These are phyloP conservation scores for Apiotrichum laibachii DNA, from an alignment of 1,284 basidiomycete species.

Conservation along the genomic window DNA sequence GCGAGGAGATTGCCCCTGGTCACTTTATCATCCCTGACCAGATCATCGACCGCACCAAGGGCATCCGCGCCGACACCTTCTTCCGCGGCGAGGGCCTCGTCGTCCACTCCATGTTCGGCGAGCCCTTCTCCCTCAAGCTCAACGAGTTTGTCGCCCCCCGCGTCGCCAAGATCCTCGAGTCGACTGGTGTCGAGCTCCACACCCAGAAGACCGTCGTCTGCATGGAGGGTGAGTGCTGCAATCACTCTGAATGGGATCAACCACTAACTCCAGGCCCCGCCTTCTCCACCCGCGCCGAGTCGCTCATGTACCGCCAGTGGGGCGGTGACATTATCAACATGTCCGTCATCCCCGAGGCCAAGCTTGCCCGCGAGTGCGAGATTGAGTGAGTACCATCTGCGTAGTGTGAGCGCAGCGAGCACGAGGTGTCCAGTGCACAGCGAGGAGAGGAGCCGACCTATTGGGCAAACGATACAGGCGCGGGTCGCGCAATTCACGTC, in stretches of 20 bases:
- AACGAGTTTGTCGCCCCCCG: constrained; percentile 64
- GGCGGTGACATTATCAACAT: constrained; percentile 93
- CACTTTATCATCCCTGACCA: constrained; percentile 86
- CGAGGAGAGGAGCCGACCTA: not conserved
- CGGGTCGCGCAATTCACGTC: no score
- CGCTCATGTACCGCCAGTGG: constrained; percentile 87
- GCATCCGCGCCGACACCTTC: constrained; percentile 77
- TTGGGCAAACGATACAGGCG: no score
- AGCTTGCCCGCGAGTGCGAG: constrained; percentile 92
- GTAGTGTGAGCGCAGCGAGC: not conserved
- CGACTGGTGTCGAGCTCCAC: constrained; percentile 64
- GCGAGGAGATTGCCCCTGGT: constrained; percentile 89
- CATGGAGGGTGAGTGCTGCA: constrained; percentile 86
- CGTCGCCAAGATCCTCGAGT: constrained; percentile 64
- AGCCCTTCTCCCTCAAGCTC: constrained; percentile 73
- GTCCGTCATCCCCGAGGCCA: constrained; percentile 93
- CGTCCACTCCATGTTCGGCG: constrained; percentile 90
- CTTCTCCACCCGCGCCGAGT: constrained; percentile 84
- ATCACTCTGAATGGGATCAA: no score
- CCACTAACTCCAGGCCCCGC: constrained; percentile 36
- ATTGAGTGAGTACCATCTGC: constrained; percentile 61
- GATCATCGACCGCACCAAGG: constrained; percentile 96
- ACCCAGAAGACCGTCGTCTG: constrained; percentile 82
- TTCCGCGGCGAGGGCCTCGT: constrained; percentile 81
- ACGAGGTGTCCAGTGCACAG: not conserved